Evolutionary conservation across 2,329 filamentous ascomycete genomes (phyloP).

Genomic region (Ophiosphaerella korrae): DNA sequence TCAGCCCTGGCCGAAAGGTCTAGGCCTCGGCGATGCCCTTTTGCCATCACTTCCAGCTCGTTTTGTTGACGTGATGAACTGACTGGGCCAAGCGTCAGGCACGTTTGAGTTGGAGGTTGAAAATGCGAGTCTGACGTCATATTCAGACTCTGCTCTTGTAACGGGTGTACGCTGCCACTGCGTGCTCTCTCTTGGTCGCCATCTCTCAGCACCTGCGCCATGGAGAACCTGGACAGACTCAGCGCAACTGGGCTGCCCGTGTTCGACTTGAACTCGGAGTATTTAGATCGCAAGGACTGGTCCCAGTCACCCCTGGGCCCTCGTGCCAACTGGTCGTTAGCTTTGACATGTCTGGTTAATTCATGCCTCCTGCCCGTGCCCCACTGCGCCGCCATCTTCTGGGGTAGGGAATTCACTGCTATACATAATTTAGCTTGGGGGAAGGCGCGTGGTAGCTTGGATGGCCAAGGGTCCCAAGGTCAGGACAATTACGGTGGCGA

Average conservation of each 20-base stretch:
- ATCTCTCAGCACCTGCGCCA: slow-evolving; percentile 11
- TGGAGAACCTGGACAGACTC: slow-evolving; percentile 42
- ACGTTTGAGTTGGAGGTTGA: no score
- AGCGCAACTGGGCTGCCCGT: slow-evolving; percentile 36
- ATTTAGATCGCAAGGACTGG: slow-evolving; percentile 36
- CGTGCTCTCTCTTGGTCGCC: no score
- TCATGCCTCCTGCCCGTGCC: slow-evolving; percentile 48
- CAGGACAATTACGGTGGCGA: slow-evolving; percentile 39
- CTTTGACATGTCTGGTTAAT: slow-evolving; percentile 39
- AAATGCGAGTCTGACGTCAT: no score
- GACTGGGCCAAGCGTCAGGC: no score
- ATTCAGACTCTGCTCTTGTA: no score
- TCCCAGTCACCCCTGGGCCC: slow-evolving; percentile 38
- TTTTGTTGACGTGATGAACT: no score
- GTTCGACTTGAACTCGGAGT: slow-evolving; percentile 39
- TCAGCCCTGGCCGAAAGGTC: no score
- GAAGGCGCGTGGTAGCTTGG: slow-evolving; percentile 37
- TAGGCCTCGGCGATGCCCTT: no score
- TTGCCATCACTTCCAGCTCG: no score
- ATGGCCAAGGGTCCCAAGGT: slow-evolving; percentile 44
- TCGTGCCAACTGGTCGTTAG: slow-evolving; percentile 42
- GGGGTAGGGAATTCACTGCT: slow-evolving; percentile 46
- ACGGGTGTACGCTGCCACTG: no score
- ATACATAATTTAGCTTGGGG: slow-evolving; percentile 52
- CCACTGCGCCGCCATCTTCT: slow-evolving; percentile 51